These are phyloP conservation scores for Ustilago trichophora DNA, from an alignment of 1,284 basidiomycete genomes.

Conservation along the genomic window DNA sequence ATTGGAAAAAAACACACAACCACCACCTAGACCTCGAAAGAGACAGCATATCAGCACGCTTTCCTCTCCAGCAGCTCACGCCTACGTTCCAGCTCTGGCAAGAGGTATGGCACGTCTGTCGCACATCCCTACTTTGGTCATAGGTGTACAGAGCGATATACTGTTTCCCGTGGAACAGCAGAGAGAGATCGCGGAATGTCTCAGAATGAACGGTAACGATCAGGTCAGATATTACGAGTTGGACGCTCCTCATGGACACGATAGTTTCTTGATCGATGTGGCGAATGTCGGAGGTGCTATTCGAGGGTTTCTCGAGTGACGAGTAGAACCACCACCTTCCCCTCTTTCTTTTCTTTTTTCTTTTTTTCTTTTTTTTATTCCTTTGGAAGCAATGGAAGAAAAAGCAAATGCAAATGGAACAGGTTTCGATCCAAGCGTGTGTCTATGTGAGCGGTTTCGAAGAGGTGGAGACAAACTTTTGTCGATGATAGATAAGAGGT, in stretches of 20 bases:
- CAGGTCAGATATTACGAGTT: slow-evolving; percentile 95
- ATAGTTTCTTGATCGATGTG: slow-evolving; percentile 90
- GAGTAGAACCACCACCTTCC: too few species aligned
- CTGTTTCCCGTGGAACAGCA: slow-evolving; percentile 98
- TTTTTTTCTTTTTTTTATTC: too few species aligned
- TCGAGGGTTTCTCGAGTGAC: slow-evolving; percentile 74
- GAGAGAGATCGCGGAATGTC: slow-evolving; percentile 89
- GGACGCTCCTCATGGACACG: slow-evolving; percentile 93
- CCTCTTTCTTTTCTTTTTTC: too few species aligned
- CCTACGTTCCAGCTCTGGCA: slow-evolving; percentile 83
- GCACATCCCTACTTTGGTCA: slow-evolving; percentile 82
- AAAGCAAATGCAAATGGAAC: not conserved
- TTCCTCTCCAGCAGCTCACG: slow-evolving; percentile 69
- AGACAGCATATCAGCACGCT: slow-evolving; percentile 72
- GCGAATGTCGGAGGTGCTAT: slow-evolving; percentile 82
- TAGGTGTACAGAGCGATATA: slow-evolving; percentile 96
- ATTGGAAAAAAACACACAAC: slow-evolving; percentile 9
- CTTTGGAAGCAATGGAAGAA: too few species aligned
- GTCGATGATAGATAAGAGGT: slow-evolving; percentile 34
- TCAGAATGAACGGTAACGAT: slow-evolving; percentile 80
- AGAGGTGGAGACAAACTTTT: slow-evolving; percentile 21
- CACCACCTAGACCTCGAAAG: slow-evolving; percentile 22
- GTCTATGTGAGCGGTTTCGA: not conserved
- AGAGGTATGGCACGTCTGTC: slow-evolving; percentile 81
- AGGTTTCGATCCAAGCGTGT: not conserved